A percentile compares a stretch with the other conserved stretches of the same genome.
These are phyloP conservation scores for Vanderwaltozyma tropicalis DNA, from an alignment of 805 yeast species.

Conservation along the genomic window DNA sequence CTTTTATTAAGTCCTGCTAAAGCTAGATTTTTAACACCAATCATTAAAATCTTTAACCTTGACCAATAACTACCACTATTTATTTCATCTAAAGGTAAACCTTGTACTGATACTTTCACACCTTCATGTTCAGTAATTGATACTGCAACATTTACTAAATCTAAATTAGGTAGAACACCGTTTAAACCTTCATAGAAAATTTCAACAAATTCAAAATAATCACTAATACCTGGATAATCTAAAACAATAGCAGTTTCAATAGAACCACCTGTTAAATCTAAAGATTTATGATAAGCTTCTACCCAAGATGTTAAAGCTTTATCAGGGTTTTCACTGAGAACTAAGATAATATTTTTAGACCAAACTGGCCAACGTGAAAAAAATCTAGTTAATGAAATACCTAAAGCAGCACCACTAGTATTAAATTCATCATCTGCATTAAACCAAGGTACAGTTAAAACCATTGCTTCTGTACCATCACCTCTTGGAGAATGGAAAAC, in stretches of 20 bases:
- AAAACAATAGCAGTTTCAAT: constrained; percentile 83
- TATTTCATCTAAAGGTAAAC: constrained; percentile 38
- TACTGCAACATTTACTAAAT: constrained; percentile 75
- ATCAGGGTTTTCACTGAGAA: constrained; percentile 64
- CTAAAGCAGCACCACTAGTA: constrained; percentile 69
- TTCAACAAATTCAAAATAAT: constrained; percentile 65
- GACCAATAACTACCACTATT: constrained; percentile 39
- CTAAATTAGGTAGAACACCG: constrained; percentile 93
- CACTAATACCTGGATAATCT: constrained; percentile 60
- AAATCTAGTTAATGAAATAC: constrained; percentile 65
- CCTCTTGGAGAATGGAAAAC: constrained; percentile 89
- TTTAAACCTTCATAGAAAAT: constrained; percentile 78
- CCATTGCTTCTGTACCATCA: constrained; percentile 93
- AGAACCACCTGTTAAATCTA: constrained; percentile 86
- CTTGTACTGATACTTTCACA: constrained; percentile 57
- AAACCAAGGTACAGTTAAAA: constrained; percentile 78
- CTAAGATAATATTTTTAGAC: constrained; percentile 89
- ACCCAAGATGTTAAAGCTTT: constrained; percentile 78
- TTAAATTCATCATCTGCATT: constrained; percentile 57
- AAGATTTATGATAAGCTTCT: constrained; percentile 76
- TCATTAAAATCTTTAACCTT: constrained; percentile 47
- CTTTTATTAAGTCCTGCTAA: constrained; percentile 55
- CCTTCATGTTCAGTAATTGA: constrained; percentile 67
- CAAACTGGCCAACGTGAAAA: constrained; percentile 82
- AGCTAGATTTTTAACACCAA: constrained; percentile 61